Evolutionary conservation across 2,329 filamentous ascomycete genomes (phyloP).

Genomic region (Teratosphaeria pseudoeucalypti): DNA sequence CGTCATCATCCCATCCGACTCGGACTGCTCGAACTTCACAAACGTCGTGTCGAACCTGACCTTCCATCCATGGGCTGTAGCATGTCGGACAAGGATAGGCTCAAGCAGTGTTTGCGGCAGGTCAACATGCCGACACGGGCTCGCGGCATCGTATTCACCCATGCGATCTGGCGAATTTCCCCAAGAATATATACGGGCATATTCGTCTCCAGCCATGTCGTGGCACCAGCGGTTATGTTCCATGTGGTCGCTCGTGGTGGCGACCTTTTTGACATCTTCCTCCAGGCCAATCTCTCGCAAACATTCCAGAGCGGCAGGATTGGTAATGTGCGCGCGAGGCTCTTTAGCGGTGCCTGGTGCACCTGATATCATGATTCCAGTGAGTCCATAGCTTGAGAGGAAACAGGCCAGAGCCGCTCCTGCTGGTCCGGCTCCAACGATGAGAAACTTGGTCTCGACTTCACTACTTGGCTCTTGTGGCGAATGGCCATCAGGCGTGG

Average conservation of each 20-base stretch:
- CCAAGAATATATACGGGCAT: constrained; percentile 33
- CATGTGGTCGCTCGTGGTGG: constrained; percentile 27
- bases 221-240: constrained; percentile 35
- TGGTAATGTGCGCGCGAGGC: constrained; percentile 51
- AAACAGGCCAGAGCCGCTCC: constrained; percentile 26
- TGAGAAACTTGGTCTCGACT: constrained; percentile 22
- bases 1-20: constrained; percentile 18
- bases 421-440: constrained; percentile 26
- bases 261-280: constrained; percentile 23
- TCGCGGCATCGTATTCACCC: constrained; percentile 33
- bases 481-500: not conserved
- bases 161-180: constrained; percentile 30
- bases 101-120: constrained; percentile 36
- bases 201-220: constrained; percentile 36
- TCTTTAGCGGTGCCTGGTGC: constrained; percentile 44
- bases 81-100: constrained; percentile 31
- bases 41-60: constrained; percentile 32
- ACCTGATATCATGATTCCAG: constrained; percentile 44
- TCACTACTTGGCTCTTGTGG: not conserved
- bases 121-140: constrained; percentile 33
- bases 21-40: constrained; percentile 17
- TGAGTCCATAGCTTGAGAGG: constrained; percentile 27
- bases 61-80: constrained; percentile 28
- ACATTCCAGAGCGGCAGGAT: constrained; percentile 46
- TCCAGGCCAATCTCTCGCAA: constrained; percentile 37